Base-by-base conservation (phyloP, 2,329 filamentous ascomycete genomes). In the Pseudogymnoascus sp. region DNA sequence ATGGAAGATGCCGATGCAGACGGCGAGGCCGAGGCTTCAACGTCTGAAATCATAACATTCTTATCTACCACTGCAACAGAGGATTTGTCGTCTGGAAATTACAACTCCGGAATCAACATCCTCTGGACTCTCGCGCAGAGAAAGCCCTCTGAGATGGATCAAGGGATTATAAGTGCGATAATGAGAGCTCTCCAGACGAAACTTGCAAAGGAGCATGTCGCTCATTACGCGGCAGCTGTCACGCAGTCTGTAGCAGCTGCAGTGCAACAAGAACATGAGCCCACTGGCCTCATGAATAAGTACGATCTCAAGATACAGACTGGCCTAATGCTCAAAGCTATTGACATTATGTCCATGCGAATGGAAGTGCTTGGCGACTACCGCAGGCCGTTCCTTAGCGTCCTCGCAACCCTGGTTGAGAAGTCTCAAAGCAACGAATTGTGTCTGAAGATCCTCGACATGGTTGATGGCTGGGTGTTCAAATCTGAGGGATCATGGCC, bases 381-480 rank as follows among this genome's bases (percentile, higher is more conserved):
- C 72, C 84, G 95, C 46, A 83, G 96, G 53, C 93, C 95, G 0
- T 99, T 97, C 78, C 83, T 99, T 1, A 97, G 93, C 72, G 93
- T 97, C 3, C 80, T 99, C 36, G 95, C 95, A 3, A 95, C 93
- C 16, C 82, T 99, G 21, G 93, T 99, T 2, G 95, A 99, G 75
- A 95, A 96, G 72, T 97, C 95, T 0, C 84, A 90, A 75, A 95
- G 93, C 72, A 88, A 88, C 64, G 83, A 86, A 18, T 83, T 99
- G 6, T 97, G 95, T 75, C 88, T 91, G 71, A 96, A 96, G 77
- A 93, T 99, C 62, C 79, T 99, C 28, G 86, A 88, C 60, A 93
- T 99, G 84, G 93, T 97, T 3, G 93, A 97, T 73, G 84, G 83
- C 34, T 99, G 96, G 96, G 90, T 99, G 5, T 99, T 99, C 79